phyloP scores from a whole-genome alignment of 1,284 basidiomycete species.

The Puccinia novopanici region DNA sequence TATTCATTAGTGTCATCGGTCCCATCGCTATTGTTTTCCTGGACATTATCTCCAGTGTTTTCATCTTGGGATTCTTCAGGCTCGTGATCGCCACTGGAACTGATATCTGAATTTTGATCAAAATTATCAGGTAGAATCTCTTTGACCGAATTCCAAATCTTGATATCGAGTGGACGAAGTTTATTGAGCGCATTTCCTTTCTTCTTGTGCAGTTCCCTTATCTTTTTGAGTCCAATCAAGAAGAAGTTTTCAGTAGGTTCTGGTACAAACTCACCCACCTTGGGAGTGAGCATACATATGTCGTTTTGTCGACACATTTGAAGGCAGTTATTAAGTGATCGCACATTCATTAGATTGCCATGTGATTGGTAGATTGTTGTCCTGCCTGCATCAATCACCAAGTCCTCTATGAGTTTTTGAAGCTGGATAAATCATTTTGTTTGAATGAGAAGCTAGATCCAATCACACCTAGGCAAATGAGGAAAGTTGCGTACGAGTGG shows the following conservation, averaged over 20 bases:
- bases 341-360: background rate
- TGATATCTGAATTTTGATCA: background rate
- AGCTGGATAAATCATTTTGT: background rate
- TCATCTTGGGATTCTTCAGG: background rate
- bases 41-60: too few species aligned
- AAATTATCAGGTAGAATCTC: background rate
- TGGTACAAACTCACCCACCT: background rate
- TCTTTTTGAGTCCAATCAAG: too few species aligned
- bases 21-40: too few species aligned
- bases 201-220: background rate
- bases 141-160: background rate
- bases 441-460: background rate
- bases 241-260: background rate
- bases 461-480: background rate
- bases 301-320: background rate
- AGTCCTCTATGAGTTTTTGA: background rate
- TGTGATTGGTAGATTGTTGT: slow-evolving; percentile 5
- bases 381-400: background rate
- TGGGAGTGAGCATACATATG: background rate
- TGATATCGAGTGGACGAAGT: background rate
- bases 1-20: too few species aligned
- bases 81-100: background rate
- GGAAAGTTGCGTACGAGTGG: background rate
- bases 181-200: background rate
- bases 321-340: background rate